Percentiles rank a stretch among this genome's conserved stretches.
phyloP scores from a whole-genome alignment of 768 basidiomycete species.

The Serpula lacrymans region DNA sequence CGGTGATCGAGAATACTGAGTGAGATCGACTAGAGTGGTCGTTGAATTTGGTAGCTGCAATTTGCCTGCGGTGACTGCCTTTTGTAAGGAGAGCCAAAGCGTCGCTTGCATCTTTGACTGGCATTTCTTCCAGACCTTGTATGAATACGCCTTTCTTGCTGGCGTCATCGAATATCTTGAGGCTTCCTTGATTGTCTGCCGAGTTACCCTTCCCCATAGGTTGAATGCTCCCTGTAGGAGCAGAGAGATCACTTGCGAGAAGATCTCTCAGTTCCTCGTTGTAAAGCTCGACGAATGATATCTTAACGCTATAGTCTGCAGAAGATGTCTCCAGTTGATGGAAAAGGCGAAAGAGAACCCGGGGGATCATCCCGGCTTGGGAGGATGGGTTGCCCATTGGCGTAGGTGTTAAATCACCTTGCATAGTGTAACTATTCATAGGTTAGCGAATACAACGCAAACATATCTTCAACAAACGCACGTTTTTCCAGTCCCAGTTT shows the following conservation, averaged over 20 bases:
- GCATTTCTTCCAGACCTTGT: conserved; percentile 89
- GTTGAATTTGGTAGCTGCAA: conserved; percentile 96
- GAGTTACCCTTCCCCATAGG: conserved; percentile 67
- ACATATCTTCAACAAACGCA: conserved; percentile 38
- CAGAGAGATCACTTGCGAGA: conserved; percentile 71
- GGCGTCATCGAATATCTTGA: conserved; percentile 93
- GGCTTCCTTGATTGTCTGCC: conserved; percentile 52
- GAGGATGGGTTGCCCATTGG: conserved; percentile 85
- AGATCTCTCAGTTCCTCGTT: conserved; percentile 98
- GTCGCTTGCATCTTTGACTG: conserved; percentile 78
- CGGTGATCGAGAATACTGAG: conserved; percentile 94
- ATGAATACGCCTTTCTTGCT: conserved; percentile 89
- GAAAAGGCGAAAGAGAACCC: conserved; percentile 88
- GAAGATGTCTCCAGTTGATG: conserved; percentile 75
- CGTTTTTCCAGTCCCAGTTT: conserved; percentile 99
- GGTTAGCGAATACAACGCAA: conserved; percentile 10
- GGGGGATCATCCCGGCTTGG: conserved; percentile 94
- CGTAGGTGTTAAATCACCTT: conserved; percentile 83
- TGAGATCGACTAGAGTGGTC: conserved; percentile 97
- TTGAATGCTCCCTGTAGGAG: conserved; percentile 63
- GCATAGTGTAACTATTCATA: conserved; percentile 84
- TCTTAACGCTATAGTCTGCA: conserved; percentile 86
- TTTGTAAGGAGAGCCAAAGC: conserved; percentile 83
- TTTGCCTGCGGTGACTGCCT: conserved; percentile 88
- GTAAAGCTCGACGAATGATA: conserved; percentile 94